phyloP scores from a whole-genome alignment of 1,139 yeast species.

The Geotrichum australiense region DNA sequence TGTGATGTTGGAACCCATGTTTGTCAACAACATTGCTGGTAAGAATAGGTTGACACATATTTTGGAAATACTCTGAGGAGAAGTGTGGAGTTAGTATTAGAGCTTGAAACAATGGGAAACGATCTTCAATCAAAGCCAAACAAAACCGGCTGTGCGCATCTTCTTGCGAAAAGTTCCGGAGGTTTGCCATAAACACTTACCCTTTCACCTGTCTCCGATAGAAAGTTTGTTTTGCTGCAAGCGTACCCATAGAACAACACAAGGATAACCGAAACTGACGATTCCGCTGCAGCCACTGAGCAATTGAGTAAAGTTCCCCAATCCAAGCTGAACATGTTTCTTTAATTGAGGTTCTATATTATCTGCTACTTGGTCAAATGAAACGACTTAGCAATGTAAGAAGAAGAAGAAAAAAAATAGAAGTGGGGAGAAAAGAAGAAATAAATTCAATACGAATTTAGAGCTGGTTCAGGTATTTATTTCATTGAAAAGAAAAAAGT shows the following conservation, averaged over 20 bases:
- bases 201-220: constrained; percentile 18
- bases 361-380: too few species aligned
- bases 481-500: too few species aligned
- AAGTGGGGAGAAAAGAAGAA: too few species aligned
- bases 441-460: too few species aligned
- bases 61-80: constrained; percentile 18
- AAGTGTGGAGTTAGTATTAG: constrained; percentile 3
- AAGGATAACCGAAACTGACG: constrained; percentile 21
- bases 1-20: constrained; percentile 23
- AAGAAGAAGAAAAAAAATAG: too few species aligned
- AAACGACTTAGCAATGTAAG: too few species aligned
- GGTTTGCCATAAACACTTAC: too few species aligned
- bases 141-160: background rate
- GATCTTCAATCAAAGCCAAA: background rate
- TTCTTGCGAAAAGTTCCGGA: too few species aligned
- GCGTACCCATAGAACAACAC: constrained; percentile 19
- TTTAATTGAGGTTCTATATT: too few species aligned
- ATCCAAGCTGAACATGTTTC: constrained; percentile 14
- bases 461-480: too few species aligned
- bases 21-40: constrained; percentile 22
- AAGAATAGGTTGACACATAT: constrained; percentile 22
- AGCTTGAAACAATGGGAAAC: background rate
- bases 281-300: constrained; percentile 19
- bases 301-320: constrained; percentile 15
- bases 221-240: constrained; percentile 15